phyloP scores from a whole-genome alignment of 805 yeast species.

The Candida gorgasii region DNA sequence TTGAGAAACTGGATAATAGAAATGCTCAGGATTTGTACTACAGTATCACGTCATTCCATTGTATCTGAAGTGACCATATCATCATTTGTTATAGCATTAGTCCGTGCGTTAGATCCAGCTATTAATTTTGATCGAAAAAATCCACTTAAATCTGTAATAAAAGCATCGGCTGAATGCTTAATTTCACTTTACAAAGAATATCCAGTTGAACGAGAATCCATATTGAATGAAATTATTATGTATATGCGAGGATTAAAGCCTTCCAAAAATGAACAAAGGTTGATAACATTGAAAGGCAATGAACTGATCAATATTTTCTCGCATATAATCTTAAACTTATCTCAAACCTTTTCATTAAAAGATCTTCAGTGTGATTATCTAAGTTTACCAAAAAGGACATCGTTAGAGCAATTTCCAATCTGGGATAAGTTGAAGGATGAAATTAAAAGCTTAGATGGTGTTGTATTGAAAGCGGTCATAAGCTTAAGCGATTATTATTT shows the following conservation, averaged over 20 bases:
- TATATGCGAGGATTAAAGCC: conserved; percentile 1
- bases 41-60: not conserved
- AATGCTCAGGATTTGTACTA: not conserved
- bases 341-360: conserved; percentile 4
- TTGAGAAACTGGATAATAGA: conserved; percentile 3
- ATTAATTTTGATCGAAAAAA: not conserved
- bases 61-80: conserved; percentile 1
- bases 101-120: not conserved
- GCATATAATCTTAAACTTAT: conserved; percentile 5
- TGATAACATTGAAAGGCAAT: not conserved
- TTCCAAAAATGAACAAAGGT: conserved; percentile 5
- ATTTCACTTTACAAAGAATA: conserved; percentile 7
- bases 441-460: not conserved
- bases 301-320: conserved; percentile 3
- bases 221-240: conserved; percentile 4
- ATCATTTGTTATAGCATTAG: not conserved
- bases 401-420: not conserved
- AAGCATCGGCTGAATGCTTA: conserved; percentile 1
- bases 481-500: not conserved
- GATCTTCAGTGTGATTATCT: not conserved
- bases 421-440: not conserved
- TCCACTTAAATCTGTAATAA: not conserved
- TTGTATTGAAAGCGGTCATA: not conserved
- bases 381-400: not conserved
- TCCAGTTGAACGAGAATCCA: conserved; percentile 12